A percentile compares a stretch with the other conserved stretches of the same genome.
These are phyloP conservation scores for Trichoderma semiorbis DNA, from an alignment of 2,329 filamentous ascomycete species.

Conservation along the genomic window DNA sequence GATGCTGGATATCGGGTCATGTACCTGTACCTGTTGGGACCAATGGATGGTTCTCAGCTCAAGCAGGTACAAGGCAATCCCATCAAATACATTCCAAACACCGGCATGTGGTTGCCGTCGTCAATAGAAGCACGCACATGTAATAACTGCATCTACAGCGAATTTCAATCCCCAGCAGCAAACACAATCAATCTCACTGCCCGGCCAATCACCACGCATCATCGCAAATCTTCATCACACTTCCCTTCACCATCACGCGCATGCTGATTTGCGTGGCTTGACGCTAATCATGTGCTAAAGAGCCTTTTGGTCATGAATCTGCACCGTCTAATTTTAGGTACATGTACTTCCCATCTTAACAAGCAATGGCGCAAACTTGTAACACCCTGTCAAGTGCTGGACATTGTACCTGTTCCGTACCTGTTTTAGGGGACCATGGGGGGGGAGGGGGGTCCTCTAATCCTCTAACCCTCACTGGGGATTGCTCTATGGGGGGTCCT, in stretches of 20 bases:
- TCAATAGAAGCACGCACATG: neutral
- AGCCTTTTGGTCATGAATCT: neutral
- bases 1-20: constrained; percentile 1
- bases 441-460: neutral
- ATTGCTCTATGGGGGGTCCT: neutral
- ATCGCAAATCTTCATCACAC: neutral
- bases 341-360: constrained; percentile 9
- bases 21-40: neutral
- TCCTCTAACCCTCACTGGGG: neutral
- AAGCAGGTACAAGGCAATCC: neutral
- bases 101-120: neutral
- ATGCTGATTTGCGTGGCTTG: constrained; percentile 3
- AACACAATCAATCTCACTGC: neutral
- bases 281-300: constrained; percentile 10
- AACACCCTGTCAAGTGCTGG: neutral
- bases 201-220: neutral
- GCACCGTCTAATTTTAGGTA: constrained; percentile 15
- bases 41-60: neutral
- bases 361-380: constrained; percentile 7
- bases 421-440: constrained; percentile 12
- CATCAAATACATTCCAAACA: neutral
- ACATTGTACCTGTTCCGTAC: neutral
- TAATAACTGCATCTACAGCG: neutral
- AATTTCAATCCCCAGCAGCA: neutral
- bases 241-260: neutral